Evolutionary conservation across 1,139 yeast genomes (phyloP).

Genomic region (Taiozyma onychis): DNA sequence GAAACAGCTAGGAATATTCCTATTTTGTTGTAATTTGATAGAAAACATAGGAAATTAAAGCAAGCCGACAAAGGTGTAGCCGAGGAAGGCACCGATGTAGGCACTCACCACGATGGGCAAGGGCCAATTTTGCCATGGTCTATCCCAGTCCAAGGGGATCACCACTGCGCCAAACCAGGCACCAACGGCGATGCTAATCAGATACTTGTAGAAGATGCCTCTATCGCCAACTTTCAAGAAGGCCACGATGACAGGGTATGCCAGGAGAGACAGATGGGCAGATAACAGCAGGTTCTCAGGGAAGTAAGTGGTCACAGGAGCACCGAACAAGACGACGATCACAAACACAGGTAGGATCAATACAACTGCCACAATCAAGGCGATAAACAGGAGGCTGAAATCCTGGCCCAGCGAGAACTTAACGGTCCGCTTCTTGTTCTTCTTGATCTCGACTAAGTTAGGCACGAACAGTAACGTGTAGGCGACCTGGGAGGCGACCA

Average conservation of each 20-base stretch:
- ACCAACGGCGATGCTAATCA: conserved; percentile 53
- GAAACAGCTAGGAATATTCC: not conserved
- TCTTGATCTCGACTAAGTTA: conserved; percentile 2
- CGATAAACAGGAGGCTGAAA: conserved; percentile 12
- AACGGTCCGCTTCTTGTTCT: conserved; percentile 9
- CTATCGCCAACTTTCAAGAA: conserved; percentile 56
- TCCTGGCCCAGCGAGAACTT: conserved; percentile 10
- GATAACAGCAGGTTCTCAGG: conserved; percentile 62
- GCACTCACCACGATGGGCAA: conserved; percentile 80
- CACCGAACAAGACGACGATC: conserved; percentile 62
- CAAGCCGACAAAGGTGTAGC: conserved; percentile 29
- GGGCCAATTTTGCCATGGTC: conserved; percentile 99
- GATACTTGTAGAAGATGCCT: conserved; percentile 39
- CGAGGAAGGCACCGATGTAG: conserved; percentile 64
- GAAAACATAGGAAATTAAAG: not conserved
- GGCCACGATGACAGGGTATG: conserved; percentile 54
- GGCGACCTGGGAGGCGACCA: conserved; percentile 10
- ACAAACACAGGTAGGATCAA: conserved; percentile 1
- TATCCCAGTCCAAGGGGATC: conserved; percentile 95
- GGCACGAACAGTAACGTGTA: conserved; percentile 7
- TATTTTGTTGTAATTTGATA: not conserved
- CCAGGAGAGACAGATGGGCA: conserved; percentile 56
- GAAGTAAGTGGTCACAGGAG: conserved; percentile 59
- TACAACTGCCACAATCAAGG: not conserved
- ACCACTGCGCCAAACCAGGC: conserved; percentile 94